Evolutionary conservation across 495 filamentous ascomycete genomes (phyloP), one percentile per base, ranked within the genome.

Genomic region (Aspergillus steynii): DNA sequence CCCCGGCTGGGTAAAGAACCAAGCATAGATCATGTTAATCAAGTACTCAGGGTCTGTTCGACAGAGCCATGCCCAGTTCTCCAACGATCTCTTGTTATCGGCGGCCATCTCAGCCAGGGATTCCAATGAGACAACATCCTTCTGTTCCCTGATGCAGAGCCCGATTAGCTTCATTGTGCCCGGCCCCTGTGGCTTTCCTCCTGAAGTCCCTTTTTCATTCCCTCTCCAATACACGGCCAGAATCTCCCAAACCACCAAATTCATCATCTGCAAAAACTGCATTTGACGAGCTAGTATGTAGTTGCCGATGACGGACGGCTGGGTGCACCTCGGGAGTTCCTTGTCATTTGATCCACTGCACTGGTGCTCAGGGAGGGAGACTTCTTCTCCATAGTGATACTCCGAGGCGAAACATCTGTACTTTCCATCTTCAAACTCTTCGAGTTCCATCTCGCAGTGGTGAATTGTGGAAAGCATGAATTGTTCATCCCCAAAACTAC

Each of bases 241-340:
- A 26, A 79, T 71, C 28, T 75, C 65, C 29, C 75, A 69, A 45
- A 78, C 58, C 4, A 74, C 50, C 31, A 74, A 67, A 63, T 66
- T 68, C 27, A 67, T 32, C 6, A 34, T 8, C 42, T 61, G 37
- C 1, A 64, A 25, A 1, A 64, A 25, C 20, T 32, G 72, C 20
- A 63, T 25, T 49, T 78, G 71, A 51, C 76, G 63, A 12, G 53
- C 1, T 46, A 79, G 32, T n/a, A 80, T 65, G 12, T 76, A 54
- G 47, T 77, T 67, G 1, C 75, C 71, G 4, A 42, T 61, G 4
- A 42, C 14, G 3, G 7, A 8, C 37, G 37, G 37, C 10, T 42
- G 37, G 4, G 37, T 42, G 37, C 37, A 12, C 10, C 37, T 42
- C 3, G 37, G 37, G 3, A 42, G 12, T 4, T 42, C 12, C 37